Conservation (phyloP, 2,329 filamentous ascomycete genomes). For the Camptophora hylomeconis region DNA sequence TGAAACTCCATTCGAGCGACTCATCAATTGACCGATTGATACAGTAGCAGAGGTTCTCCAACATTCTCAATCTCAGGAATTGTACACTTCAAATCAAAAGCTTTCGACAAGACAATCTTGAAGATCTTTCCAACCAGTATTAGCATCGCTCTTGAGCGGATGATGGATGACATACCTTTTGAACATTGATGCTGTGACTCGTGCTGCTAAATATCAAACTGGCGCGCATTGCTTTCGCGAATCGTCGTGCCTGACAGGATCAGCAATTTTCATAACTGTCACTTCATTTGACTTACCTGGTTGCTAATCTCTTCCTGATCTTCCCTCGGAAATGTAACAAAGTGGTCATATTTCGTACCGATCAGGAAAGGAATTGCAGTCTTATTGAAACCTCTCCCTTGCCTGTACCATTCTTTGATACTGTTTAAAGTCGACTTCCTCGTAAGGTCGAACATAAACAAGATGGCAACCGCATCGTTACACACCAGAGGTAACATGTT, state of each 20-base stretch:
- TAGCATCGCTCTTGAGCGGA: conserved; percentile 12
- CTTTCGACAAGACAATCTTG: conserved; percentile 97
- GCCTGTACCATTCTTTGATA: conserved; percentile 99
- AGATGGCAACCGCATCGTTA: conserved; percentile 94
- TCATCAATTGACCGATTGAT: conserved; percentile 63
- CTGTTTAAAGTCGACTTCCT: conserved; percentile 97
- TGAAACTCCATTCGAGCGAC: too few species aligned
- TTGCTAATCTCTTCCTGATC: conserved; percentile 98
- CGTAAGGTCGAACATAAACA: conserved; percentile 99
- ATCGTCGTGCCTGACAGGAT: conserved; percentile 61
- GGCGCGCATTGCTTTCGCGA: conserved; percentile 96
- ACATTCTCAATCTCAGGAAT: conserved; percentile 98
- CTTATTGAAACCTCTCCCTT: conserved; percentile 97
- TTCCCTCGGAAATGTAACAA: conserved; percentile 94
- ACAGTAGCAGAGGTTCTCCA: conserved; percentile 86
- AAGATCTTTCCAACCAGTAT: conserved; percentile 58
- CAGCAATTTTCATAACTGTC: neutral
- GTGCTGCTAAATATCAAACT: conserved; percentile 97
- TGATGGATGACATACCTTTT: conserved; percentile 55
- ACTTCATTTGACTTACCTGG: conserved; percentile 47
- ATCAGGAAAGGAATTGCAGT: conserved; percentile 97
- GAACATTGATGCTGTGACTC: conserved; percentile 98
- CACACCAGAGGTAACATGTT: conserved; percentile 99
- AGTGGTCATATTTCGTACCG: conserved; percentile 97
- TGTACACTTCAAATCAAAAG: conserved; percentile 96